phyloP scores from a whole-genome alignment of 768 basidiomycete genomes.

The Leccinum arenicola region DNA sequence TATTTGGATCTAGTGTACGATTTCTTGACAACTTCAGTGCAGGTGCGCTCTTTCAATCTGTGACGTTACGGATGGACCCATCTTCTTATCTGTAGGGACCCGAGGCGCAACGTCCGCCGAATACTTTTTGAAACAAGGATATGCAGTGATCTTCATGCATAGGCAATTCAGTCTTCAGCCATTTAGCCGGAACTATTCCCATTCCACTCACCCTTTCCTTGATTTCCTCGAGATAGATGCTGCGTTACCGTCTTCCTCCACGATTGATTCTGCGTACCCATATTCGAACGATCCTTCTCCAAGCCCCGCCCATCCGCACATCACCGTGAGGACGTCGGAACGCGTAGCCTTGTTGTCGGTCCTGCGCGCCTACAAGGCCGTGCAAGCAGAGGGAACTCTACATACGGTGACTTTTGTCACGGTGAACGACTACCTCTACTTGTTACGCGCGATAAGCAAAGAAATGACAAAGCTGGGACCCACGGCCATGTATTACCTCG shows the following conservation, averaged over 20 bases:
- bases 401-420: conserved; percentile 90
- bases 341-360: conserved; percentile 66
- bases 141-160: conserved; percentile 99
- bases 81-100: conserved; percentile 58
- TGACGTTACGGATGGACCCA: not conserved
- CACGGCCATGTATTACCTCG: conserved; percentile 90
- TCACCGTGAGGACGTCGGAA: conserved; percentile 67
- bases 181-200: conserved; percentile 96
- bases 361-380: conserved; percentile 75
- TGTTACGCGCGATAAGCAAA: conserved; percentile 78
- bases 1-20: conserved; percentile 65
- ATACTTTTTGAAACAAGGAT: conserved; percentile 91
- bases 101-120: conserved; percentile 97
- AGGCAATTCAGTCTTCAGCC: conserved; percentile 97
- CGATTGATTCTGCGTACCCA: conserved; percentile 18
- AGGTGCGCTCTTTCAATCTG: conserved; percentile 45
- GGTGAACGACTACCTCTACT: conserved; percentile 94
- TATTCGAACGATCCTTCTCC: conserved; percentile 30
- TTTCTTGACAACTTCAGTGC: conserved; percentile 99
- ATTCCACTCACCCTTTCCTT: conserved; percentile 96
- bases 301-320: conserved; percentile 38
- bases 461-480: conserved; percentile 70
- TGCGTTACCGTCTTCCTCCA: conserved; percentile 17
- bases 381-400: conserved; percentile 69
- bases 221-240: conserved; percentile 80